phyloP scores from a whole-genome alignment of 106 monocot species.

The Iris macrosiphon region DNA sequence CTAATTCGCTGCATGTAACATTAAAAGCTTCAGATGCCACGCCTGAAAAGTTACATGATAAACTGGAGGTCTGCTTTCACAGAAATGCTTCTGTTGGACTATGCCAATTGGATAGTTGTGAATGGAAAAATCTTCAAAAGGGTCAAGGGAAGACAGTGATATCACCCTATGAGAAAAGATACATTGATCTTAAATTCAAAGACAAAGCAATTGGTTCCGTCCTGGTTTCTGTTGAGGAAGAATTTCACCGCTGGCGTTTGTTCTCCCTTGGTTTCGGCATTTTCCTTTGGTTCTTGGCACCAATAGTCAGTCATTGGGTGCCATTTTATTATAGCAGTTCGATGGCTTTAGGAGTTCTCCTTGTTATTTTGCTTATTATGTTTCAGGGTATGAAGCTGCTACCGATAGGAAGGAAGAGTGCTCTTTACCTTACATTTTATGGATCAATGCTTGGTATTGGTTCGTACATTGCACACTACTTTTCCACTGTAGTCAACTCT shows the following conservation, averaged over 20 bases:
- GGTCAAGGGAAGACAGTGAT: slow-evolving; percentile 54
- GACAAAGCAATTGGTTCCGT: slow-evolving; percentile 33
- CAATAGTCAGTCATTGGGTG: too few species aligned
- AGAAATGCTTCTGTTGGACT: slow-evolving; percentile 66
- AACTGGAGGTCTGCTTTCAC: slow-evolving; percentile 67
- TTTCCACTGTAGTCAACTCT: slow-evolving; percentile 70
- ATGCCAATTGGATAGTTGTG: slow-evolving; percentile 50
- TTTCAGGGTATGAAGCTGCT: slow-evolving; percentile 96
- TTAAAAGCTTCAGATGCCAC: slow-evolving; percentile 49
- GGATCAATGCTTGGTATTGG: slow-evolving; percentile 93
- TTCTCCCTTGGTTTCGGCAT: too few species aligned
- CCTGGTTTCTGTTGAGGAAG: slow-evolving; percentile 49
- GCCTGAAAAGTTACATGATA: slow-evolving; percentile 46
- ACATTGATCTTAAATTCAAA: slow-evolving; percentile 52
- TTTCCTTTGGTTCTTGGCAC: too few species aligned
- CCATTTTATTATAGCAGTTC: too few species aligned
- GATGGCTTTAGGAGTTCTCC: too few species aligned
- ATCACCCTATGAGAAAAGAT: slow-evolving; percentile 73
- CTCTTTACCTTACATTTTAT: slow-evolving; percentile 81
- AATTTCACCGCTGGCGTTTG: too few species aligned
- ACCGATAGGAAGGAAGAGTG: slow-evolving; percentile 89
- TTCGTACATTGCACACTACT: slow-evolving; percentile 82
- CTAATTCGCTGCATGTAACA: slow-evolving; percentile 37
- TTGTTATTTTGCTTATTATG: too few species aligned
- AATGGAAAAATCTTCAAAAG: slow-evolving; percentile 62